Evolutionary conservation across 73 alveolate species (phyloP).

Genomic region (Effrenium voratum): DNA sequence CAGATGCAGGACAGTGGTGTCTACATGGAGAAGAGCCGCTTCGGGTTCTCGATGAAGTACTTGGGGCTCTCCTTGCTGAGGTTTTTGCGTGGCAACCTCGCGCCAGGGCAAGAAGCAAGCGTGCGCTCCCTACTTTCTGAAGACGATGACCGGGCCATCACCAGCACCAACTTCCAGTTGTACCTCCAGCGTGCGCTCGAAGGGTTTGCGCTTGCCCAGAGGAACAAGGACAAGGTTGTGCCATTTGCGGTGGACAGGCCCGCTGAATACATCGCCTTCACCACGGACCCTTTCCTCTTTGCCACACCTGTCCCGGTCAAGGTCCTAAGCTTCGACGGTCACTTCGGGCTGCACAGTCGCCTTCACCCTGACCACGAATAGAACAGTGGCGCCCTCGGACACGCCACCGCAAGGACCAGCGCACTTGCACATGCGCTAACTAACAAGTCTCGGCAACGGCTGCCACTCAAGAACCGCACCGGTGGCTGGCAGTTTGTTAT

Average conservation of each 20-base stretch:
- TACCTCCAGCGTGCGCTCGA: conserved; percentile 29
- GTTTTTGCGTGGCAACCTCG: conserved; percentile 26
- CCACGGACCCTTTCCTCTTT: neutral
- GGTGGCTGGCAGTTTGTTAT: conserved; percentile 42
- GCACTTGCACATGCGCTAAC: conserved; percentile 6
- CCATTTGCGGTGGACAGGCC: neutral
- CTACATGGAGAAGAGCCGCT: neutral
- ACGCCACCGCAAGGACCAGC: neutral
- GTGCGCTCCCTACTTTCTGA: neutral
- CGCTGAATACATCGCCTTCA: neutral
- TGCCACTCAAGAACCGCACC: neutral
- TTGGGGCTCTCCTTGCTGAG: neutral
- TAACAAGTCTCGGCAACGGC: neutral
- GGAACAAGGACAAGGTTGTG: neutral
- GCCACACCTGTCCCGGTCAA: neutral
- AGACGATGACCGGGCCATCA: neutral
- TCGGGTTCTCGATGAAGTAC: conserved; percentile 3
- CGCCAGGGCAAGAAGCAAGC: conserved; percentile 42
- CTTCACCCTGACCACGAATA: neutral
- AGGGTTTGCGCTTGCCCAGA: neutral
- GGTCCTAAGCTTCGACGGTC: conserved; percentile 14
- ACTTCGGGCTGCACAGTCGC: neutral
- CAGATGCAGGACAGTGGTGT: neutral
- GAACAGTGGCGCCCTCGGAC: neutral
- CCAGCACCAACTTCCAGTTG: neutral